Evolutionary conservation across 768 basidiomycete species (phyloP), one percentile per base, ranked within the genome.

Genomic region (Hericium rajendrae): DNA sequence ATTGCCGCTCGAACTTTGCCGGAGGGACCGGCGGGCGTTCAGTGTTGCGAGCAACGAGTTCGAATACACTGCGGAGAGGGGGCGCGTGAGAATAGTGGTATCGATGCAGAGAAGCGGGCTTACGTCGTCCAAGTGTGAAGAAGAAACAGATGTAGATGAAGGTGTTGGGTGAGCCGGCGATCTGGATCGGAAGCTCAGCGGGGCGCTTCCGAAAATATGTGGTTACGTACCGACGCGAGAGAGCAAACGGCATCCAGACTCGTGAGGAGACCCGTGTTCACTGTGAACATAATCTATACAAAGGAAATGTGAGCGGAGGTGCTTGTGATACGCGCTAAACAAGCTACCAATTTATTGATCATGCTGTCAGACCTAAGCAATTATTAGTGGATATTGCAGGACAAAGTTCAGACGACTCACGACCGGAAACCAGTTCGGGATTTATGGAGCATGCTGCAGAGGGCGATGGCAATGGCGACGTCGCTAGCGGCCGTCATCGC

Each of bases 81-180:
- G 39, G 4, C 8, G 16, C 6, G 52, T 53, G 5, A 53, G 52
- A 20, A 13, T 28, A 10, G 8, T 51, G 13, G 24, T 15, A 12
- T n/a, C 22, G 4, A 24, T 11, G 28, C 3, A 32, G 26, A 22
- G 18, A 26, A 13, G 55, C 12, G 16, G 37, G 62, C 74, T 57
- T 62, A 78, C 79, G 64, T 60, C 78, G 74, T 59, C 79, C 78
- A 26, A 81, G 69, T 56, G 75, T 74, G 70, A 82, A 80, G 68
- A 78, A 82, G 67, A 82, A 82, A 40, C 76, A 75, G 32, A 80
- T 80, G 64, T 82, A 82, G 50, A 81, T 77, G 56, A 81, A 70
- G 3, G 79, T 79, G 38, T 76, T 65, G 13, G 75, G 76, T 67
- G 12, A 51, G 50, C 22, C 50, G 74, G 76, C 3, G 73, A 51